Conservation (phyloP, 208 protist species). For the Tritrichomonas foetus region DNA sequence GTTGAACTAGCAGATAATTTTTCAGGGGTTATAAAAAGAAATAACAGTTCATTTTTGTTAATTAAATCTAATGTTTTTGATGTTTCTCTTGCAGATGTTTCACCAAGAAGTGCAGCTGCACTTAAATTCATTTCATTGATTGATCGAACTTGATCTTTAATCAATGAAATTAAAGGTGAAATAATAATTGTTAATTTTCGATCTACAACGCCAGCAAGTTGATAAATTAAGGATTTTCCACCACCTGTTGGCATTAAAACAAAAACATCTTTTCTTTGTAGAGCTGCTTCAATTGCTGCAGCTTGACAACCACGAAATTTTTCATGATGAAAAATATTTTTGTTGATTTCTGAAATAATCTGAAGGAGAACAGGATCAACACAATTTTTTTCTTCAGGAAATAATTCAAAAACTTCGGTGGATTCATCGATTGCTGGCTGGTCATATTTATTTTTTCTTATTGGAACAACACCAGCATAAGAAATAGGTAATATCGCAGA, state of each 20-base stretch:
- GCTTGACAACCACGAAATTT: background rate
- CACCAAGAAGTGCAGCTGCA: background rate
- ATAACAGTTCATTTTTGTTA: background rate
- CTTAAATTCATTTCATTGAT: slow-evolving; percentile 24
- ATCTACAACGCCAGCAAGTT: slow-evolving; percentile 47
- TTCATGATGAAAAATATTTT: background rate
- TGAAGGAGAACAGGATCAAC: background rate
- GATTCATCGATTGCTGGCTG: background rate
- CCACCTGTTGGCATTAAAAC: slow-evolving; percentile 54
- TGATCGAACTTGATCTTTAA: slow-evolving; percentile 53
- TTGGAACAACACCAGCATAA: background rate
- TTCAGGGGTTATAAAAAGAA: slow-evolving; percentile 14
- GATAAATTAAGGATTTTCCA: slow-evolving; percentile 56
- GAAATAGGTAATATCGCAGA: too few relatives aligned
- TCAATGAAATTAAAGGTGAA: slow-evolving; percentile 56
- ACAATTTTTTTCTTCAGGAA: background rate
- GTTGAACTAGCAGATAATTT: background rate
- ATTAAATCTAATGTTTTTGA: background rate
- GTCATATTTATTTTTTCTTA: background rate
- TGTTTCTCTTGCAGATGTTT: background rate
- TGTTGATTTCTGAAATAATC: background rate
- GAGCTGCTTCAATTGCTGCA: background rate
- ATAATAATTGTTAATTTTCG: slow-evolving; percentile 49
- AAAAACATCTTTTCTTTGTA: slow-evolving; percentile 46
- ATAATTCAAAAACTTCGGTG: background rate